Conservation (phyloP, 2,329 filamentous ascomycete genomes). For the Ophiosphaerella herpotricha region DNA sequence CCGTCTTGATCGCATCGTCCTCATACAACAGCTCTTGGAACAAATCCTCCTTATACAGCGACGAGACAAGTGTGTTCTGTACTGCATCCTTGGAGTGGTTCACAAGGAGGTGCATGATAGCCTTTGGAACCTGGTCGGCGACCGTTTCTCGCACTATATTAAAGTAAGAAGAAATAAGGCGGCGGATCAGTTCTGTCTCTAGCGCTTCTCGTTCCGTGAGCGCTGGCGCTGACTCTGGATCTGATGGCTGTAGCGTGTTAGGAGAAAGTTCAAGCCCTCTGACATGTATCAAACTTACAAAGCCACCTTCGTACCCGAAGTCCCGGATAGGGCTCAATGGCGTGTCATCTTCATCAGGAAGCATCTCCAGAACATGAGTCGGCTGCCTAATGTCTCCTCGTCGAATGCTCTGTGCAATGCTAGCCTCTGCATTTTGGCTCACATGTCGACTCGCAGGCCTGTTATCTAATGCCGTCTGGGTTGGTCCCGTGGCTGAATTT, state of each 20-base stretch:
- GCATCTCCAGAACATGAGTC: constrained; percentile 47
- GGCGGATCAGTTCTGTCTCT: constrained; percentile 95
- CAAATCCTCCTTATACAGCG: constrained; percentile 88
- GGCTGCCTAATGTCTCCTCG: constrained; percentile 64
- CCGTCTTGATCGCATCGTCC: constrained; percentile 95
- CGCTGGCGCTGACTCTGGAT: constrained; percentile 71
- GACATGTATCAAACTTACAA: constrained; percentile 58
- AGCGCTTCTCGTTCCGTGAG: constrained; percentile 95
- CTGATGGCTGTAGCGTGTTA: constrained; percentile 40
- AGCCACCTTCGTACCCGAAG: constrained; percentile 54
- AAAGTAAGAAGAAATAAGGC: constrained; percentile 97
- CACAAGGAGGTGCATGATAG: constrained; percentile 97
- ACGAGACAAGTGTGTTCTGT: constrained; percentile 93
- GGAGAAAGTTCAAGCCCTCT: constrained; percentile 4
- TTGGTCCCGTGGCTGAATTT: constrained; percentile 42
- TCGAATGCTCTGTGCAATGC: constrained; percentile 81
- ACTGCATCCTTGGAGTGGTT: constrained; percentile 99
- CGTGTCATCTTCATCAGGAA: constrained; percentile 51
- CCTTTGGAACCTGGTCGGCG: constrained; percentile 97
- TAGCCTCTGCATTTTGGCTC: constrained; percentile 78
- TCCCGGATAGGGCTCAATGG: constrained; percentile 43
- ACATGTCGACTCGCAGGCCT: constrained; percentile 66
- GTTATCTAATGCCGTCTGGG: constrained; percentile 46
- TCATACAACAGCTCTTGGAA: constrained; percentile 96
- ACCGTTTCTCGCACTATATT: constrained; percentile 99